Evolutionary conservation across 163 green algal genomes (phyloP), one percentile per base, ranked within the genome.

Genomic region (Scenedesmus sp.): DNA sequence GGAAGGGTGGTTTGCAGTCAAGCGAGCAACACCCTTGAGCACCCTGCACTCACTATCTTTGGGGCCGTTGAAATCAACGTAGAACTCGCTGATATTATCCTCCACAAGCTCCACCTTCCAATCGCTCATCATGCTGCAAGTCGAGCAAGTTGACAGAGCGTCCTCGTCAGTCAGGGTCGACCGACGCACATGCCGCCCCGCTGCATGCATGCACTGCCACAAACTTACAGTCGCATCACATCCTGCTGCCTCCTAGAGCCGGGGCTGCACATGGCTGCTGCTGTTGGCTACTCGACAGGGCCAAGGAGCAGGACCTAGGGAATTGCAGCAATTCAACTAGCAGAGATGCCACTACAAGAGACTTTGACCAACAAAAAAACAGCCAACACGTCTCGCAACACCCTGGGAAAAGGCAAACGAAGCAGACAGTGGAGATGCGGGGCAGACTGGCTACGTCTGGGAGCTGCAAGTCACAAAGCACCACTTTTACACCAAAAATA

Each of bases 31-130:
- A 79, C 20, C 70, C 70, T 79, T 52, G 62, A 81, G 60, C 12
- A 79, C 12, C 2, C 13, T 54, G 9, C 4, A 96, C 97, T 97
- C 90, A 99, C 98, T 99, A 82, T 99, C 98, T 91, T 97, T 96
- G 2, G 98, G 98, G 0, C 98, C 98, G 26, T 96, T 90, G 88
- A 99, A 99, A 26, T 98, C 93, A 4, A 99, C 97, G 57, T 98
- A 95, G 91, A 99, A 98, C 90, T 99, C 98, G 46, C 91, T 97
- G 46, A 99, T 97, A 93, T 97, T 99, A 94, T 99, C 97, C 76
- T 99, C 97, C 15, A 99, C 95, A 26, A 99, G 95, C 86, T 99
- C 98, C n/a, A 99, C 98, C 76, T 99, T 98, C 95, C 97, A 99
- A 92, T 99, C 98, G 77, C 94, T 98, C 98, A 99, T 99, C 97